A percentile compares a stretch with the other conserved stretches of the same genome.
These are phyloP conservation scores for Aspergillus tanneri DNA, from an alignment of 2,329 filamentous ascomycete species.

Conservation along the genomic window DNA sequence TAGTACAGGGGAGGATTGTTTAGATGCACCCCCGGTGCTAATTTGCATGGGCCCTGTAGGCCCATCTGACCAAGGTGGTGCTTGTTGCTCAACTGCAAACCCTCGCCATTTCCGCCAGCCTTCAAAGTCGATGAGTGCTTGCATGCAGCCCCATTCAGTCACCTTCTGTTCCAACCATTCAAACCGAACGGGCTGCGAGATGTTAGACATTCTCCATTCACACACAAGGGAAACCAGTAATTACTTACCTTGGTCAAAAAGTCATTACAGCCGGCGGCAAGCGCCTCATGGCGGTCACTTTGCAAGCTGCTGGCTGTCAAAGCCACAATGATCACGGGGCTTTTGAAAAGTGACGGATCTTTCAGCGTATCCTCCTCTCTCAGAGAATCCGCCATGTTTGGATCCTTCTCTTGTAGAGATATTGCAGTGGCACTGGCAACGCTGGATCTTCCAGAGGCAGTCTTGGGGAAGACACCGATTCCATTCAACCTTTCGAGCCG, in stretches of 20 bases:
- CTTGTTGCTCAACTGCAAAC: slow-evolving; percentile 50
- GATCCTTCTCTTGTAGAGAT: slow-evolving; percentile 20
- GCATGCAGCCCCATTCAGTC: slow-evolving; percentile 99
- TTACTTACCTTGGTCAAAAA: slow-evolving; percentile 86
- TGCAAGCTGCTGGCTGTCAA: slow-evolving; percentile 92
- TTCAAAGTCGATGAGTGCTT: slow-evolving; percentile 96
- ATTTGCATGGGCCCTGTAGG: slow-evolving; percentile 31
- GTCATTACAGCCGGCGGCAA: slow-evolving; percentile 95
- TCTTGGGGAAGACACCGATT: slow-evolving; percentile 85
- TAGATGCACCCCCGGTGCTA: slow-evolving; percentile 12
- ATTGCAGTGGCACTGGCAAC: slow-evolving; percentile 28
- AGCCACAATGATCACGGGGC: slow-evolving; percentile 95
- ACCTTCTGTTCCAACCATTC: slow-evolving; percentile 97
- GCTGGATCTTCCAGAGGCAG: slow-evolving; percentile 55
- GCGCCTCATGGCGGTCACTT: slow-evolving; percentile 89
- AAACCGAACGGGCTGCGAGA: slow-evolving; percentile 81
- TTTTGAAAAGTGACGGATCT: slow-evolving; percentile 70
- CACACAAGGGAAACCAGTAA: not conserved
- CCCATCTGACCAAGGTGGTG: slow-evolving; percentile 20
- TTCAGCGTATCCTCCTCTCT: slow-evolving; percentile 39
- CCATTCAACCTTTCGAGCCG: slow-evolving; percentile 85
- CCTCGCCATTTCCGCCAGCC: slow-evolving; percentile 98
- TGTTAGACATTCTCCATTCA: slow-evolving; percentile 6
- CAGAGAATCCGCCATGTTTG: slow-evolving; percentile 24
- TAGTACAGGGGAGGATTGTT: slow-evolving; percentile 6